Evolutionary conservation across 345 rosid genomes (phyloP).

Genomic region (Citrus maxima): DNA sequence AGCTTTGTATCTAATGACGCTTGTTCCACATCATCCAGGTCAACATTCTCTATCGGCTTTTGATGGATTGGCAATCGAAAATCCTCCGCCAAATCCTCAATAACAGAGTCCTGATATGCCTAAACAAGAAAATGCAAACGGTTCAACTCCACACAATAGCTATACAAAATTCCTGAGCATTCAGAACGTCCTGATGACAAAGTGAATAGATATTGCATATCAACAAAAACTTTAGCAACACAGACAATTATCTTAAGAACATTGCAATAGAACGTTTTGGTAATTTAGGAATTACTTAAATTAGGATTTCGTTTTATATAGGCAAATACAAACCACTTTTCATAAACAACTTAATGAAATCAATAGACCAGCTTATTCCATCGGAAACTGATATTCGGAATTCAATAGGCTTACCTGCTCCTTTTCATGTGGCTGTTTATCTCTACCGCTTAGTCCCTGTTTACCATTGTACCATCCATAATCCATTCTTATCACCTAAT

Average conservation of each 20-base stretch:
- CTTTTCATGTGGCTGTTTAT: slow-evolving; percentile 34
- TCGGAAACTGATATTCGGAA: neutral
- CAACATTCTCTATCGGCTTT: slow-evolving; percentile 76
- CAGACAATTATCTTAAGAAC: neutral
- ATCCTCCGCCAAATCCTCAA: slow-evolving; percentile 69
- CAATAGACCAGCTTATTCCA: neutral
- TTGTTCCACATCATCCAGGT: slow-evolving; percentile 85
- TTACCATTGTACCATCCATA: slow-evolving; percentile 26
- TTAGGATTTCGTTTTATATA: neutral
- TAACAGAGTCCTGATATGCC: slow-evolving; percentile 53
- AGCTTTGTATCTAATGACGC: slow-evolving; percentile 77
- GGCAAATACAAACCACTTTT: neutral
- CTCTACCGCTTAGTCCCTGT: slow-evolving; percentile 40
- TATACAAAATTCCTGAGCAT: neutral
- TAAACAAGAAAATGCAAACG: slow-evolving; percentile 8
- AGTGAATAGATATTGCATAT: neutral
- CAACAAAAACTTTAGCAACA: neutral
- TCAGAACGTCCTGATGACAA: neutral
- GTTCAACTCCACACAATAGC: slow-evolving; percentile 4
- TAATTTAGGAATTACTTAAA: neutral
- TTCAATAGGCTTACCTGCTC: slow-evolving; percentile 37
- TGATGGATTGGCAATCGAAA: slow-evolving; percentile 75
- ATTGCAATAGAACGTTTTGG: neutral
- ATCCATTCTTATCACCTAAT: slow-evolving; percentile 42
- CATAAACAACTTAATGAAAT: neutral